Evolutionary conservation across 805 yeast genomes (phyloP).

Genomic region (Sugiyamaella lignohabitans): DNA sequence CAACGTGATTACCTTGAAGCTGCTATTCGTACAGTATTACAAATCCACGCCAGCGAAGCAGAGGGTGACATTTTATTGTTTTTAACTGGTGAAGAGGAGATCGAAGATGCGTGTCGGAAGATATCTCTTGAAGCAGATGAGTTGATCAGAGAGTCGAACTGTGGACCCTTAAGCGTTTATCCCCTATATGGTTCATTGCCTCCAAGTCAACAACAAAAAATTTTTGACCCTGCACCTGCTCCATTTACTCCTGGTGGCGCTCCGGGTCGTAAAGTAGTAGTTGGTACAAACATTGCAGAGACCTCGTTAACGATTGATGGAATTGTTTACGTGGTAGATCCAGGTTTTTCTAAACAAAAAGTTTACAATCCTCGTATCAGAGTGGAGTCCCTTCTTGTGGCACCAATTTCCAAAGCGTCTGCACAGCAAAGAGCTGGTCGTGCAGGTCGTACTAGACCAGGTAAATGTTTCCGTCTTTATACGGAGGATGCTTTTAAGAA

Average conservation of each 20-base stretch:
- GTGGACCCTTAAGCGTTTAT: conserved; percentile 85
- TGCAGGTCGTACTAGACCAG: conserved; percentile 97
- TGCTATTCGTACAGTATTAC: conserved; percentile 90
- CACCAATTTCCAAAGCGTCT: conserved; percentile 90
- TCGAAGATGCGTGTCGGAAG: conserved; percentile 92
- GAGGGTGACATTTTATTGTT: conserved; percentile 85
- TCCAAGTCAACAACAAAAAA: conserved; percentile 89
- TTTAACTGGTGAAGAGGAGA: conserved; percentile 95
- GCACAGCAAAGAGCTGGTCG: conserved; percentile 95
- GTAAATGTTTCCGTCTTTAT: conserved; percentile 89
- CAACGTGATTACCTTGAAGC: conserved; percentile 94
- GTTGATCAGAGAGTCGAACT: conserved; percentile 75
- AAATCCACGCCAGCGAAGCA: conserved; percentile 94
- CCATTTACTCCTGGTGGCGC: conserved; percentile 67
- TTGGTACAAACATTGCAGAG: conserved; percentile 94
- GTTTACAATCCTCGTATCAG: conserved; percentile 84
- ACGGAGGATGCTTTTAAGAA: conserved; percentile 95
- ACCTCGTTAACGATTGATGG: conserved; percentile 96
- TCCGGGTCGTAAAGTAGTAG: conserved; percentile 92
- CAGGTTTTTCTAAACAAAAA: conserved; percentile 88
- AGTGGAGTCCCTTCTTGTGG: conserved; percentile 78
- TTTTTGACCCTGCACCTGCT: conserved; percentile 84
- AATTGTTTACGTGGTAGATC: conserved; percentile 83
- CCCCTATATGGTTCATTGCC: conserved; percentile 96
- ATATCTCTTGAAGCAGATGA: conserved; percentile 85